Conservation (phyloP, 352 stramenopile genomes). For the Globisporangium cystogenes region DNA sequence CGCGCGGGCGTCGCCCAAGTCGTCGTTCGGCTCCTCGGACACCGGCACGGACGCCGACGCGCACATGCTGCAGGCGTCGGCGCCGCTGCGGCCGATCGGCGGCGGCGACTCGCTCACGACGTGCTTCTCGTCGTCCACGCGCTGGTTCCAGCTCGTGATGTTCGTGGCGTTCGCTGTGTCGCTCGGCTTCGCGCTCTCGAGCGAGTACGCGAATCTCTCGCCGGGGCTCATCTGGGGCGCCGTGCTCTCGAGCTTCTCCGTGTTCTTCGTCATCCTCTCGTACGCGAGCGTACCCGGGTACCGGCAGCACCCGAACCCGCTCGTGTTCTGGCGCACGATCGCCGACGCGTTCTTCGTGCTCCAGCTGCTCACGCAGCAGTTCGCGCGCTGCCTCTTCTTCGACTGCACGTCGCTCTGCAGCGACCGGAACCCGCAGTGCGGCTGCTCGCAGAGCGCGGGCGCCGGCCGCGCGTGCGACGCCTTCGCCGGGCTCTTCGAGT, state of each 20-base stretch:
- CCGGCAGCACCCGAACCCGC: constrained; percentile 81
- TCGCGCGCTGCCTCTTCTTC: constrained; percentile 74
- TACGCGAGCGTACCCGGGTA: constrained; percentile 78
- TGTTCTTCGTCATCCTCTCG: constrained; percentile 83
- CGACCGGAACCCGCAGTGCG: constrained; percentile 60
- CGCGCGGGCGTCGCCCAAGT: constrained; percentile 19
- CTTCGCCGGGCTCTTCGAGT: constrained; percentile 83
- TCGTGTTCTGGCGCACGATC: constrained; percentile 88
- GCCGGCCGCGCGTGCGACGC: constrained; percentile 54
- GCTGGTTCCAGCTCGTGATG: constrained; percentile 85
- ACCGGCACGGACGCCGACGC: constrained; percentile 38
- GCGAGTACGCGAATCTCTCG: constrained; percentile 71
- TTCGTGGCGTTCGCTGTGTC: constrained; percentile 67
- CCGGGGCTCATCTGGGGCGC: constrained; percentile 82
- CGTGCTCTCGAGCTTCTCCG: constrained; percentile 76
- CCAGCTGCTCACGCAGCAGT: constrained; percentile 76
- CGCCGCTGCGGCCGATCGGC: constrained; percentile 5
- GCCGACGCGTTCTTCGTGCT: constrained; percentile 80
- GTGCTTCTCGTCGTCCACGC: constrained; percentile 71
- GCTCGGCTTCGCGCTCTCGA: constrained; percentile 50
- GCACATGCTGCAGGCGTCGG: constrained; percentile 31
- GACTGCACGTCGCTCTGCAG: constrained; percentile 78
- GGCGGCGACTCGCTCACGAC: constrained; percentile 28
- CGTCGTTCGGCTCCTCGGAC: constrained; percentile 30
- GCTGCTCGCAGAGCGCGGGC: constrained; percentile 42